Base-by-base conservation (phyloP, 2,329 filamentous ascomycete genomes). In the Talaromyces sp. region DNA sequence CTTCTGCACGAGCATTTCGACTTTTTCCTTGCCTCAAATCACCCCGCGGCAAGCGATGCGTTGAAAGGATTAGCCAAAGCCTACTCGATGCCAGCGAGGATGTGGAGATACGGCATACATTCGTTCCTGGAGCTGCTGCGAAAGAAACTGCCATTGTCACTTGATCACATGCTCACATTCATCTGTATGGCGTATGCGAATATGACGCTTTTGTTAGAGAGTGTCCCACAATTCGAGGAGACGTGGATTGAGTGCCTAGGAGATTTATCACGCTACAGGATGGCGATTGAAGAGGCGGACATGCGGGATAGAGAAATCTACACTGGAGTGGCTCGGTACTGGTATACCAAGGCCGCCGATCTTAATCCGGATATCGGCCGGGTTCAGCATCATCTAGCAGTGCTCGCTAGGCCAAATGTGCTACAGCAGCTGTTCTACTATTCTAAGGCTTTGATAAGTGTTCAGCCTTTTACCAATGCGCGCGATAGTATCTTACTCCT, bases 201-300 rank as follows among this genome's bases (percentile, higher is more conserved):
- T 87, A 92, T 97, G 85, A 90, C 91, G 0, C 77, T 97, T 0
- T 78, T 97, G 0, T 90, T 93, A 66, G 94, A 98, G 71, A 96
- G 91, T 0, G 91, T 97, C 0, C 88, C 90, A 0, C 83, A 86
- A 0, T 97, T 96, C 69, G 86, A 90, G 61, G 90, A 95, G 65
- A 97, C 91, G 0, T 98, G 94, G 94, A 91, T 96, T 9, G 94
- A 97, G 69, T 97, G 93, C 62, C 80, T 98, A 0, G 94, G 94
- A 0, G 93, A 98, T 72, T 78, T 98, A 0, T 90, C 89, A 0
- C 83, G 93, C 22, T 97, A 96, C 71, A 83, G 89, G 0, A 97
- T 97, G 93, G 92, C 93, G 0, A 93, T 97, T 52, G 93, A 97
- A 74, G 90, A 96, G 47, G 87, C 90, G 31, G 89, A 95, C 67